Evolutionary conservation across 179 eudicot genomes (phyloP), one percentile per base, ranked within the genome.

Genomic region (Gypsophila paniculata): DNA sequence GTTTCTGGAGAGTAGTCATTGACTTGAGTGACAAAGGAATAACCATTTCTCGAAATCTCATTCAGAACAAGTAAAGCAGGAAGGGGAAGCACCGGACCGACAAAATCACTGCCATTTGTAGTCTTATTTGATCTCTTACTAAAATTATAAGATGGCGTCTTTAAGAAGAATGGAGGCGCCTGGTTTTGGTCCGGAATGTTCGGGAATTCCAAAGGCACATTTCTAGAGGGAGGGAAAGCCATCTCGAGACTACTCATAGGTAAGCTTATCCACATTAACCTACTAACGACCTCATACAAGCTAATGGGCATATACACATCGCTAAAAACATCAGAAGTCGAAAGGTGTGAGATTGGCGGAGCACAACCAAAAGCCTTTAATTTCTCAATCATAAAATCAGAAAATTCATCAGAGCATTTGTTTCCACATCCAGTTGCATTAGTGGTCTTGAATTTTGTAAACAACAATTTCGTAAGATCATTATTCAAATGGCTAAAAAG

Each of bases 1-100:
- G 54, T 26, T 70, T 83, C 81, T 51, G 86, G 80, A 8, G 91
- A 85, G 53, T 76, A 74, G 17, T 61, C 79, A 59, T 65, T 71
- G 39, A 76, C 54, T 42, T 79, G 82, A 73, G 73, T 80, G 53
- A 67, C 21, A 71, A 75, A 71, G 51, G 81, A 69, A 38, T 61
- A 49, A 2, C 81, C 83, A 59, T 61, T 52, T 75, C 44, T 74
- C 6, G 64, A 65, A 15, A 89, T 85, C 71, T 82, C 85, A 69
- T 68, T 60, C 46, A 82, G 77, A 70, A 81, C 78, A 44, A 80
- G 80, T 75, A 84, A 70, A 49, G 78, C 83, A 36, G 81, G 88
- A 77, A 88, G 84, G 52, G 98, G 90, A 67, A 85, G 64, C 72
- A 84, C 83, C 2, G 97, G 94, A 65, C 96, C 96, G 48, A 90